These are phyloP conservation scores for Colletotrichum salicis DNA, from an alignment of 2,329 filamentous ascomycete genomes.

Conservation along the genomic window DNA sequence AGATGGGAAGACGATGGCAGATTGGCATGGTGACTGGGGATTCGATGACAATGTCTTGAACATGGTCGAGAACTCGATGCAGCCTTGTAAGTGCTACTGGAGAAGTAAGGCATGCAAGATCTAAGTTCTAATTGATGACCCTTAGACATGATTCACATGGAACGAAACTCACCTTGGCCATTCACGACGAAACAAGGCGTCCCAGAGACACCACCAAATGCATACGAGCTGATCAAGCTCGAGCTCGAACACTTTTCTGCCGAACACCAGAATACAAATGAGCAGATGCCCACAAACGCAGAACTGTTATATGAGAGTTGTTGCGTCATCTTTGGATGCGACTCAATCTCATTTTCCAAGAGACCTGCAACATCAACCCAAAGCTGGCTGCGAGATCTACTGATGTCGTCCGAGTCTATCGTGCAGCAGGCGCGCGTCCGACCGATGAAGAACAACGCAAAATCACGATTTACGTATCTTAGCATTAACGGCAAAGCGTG, in stretches of 20 bases:
- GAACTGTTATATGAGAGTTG: conserved; percentile 32
- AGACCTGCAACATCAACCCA: conserved; percentile 33
- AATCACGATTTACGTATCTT: conserved; percentile 27
- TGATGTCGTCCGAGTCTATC: conserved; percentile 33
- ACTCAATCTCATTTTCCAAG: conserved; percentile 7
- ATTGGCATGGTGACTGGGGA: conserved; percentile 54
- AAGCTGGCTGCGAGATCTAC: conserved; percentile 43
- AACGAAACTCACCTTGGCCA: conserved; percentile 47
- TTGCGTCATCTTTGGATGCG: conserved; percentile 38
- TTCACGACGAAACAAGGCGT: conserved; percentile 39
- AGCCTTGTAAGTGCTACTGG: conserved; percentile 42
- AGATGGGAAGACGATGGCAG: conserved; percentile 49
- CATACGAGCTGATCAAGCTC: conserved; percentile 29
- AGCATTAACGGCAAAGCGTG: conserved; percentile 30
- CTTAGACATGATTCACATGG: conserved; percentile 50
- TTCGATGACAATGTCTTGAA: conserved; percentile 48
- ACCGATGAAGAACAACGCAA: conserved; percentile 15
- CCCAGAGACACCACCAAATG: conserved; percentile 34
- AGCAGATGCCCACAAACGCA: conserved; percentile 1
- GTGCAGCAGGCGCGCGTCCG: conserved; percentile 36
- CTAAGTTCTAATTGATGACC: not conserved
- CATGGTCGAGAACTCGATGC: conserved; percentile 51
- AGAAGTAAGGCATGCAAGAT: not conserved
- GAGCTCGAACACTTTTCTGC: conserved; percentile 25
- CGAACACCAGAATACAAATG: conserved; percentile 13